Base-by-base conservation (phyloP, 208 protist genomes). In the Trypanosoma boissoni region DNA sequence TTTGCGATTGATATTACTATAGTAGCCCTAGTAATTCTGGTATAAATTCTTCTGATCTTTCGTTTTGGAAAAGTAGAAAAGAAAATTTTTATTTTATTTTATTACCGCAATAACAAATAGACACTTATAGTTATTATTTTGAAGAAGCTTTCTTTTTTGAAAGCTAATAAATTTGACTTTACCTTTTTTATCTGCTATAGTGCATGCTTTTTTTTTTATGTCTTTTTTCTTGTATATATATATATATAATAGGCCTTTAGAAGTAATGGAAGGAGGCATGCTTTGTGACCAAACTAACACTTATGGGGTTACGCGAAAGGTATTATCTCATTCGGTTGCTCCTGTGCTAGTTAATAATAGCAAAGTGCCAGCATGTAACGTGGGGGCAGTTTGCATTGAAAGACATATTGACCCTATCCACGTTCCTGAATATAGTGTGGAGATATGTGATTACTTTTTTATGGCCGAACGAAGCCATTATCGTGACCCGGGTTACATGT, bases 371-470 rank as follows among this genome's bases (percentile, higher is more conserved):
- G 3, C 10, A 5, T 21, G 44, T 21, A 41, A 32, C 12, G 20
- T 29, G 16, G 53, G 52, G 31, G 64, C 69, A 24, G 21, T 52
- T 18, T 20, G 28, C 18, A 64, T 52, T 24, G 53, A 18, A 20
- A 6, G 29, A 20, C 24, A 43, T 50, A 0, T 20, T n/a, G 14
- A 2, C 44, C 27, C 48, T n/a, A 28, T 66, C 49, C 58, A 58
- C 42, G 72, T 78, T 0, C 43, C 68, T 34, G 83, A 89, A 48
- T 94, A 90, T 48, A 75, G 75, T 29, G 58, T 78, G 2, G 80
- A 94, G 49, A 94, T 94, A 28, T 39, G 69, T 32, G 64, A 82
- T 26, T 84, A 91, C 51, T 88, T 94, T 58, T 54, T 88, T 41
- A 71, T 84, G n/a, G 64, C 72, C 0, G 81, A 92, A 52, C 60